Percentiles rank a stretch among this genome's conserved stretches.
Conservation (phyloP, 352 stramenopile genomes). For the Phytopythium sindhum region DNA sequence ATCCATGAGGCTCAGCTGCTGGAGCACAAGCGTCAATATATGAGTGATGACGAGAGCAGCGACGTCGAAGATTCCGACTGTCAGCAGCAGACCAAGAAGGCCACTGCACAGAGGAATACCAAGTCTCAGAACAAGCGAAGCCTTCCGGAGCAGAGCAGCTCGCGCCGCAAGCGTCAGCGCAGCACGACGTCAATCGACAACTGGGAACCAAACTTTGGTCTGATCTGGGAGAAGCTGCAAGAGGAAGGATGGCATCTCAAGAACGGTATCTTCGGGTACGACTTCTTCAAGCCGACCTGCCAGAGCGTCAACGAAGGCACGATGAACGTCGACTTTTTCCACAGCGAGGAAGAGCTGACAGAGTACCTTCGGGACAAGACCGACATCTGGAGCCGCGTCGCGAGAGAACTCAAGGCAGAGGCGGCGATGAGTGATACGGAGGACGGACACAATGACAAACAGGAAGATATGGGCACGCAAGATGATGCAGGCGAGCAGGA, state of each 20-base stretch:
- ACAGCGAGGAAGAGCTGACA: conserved; percentile 29
- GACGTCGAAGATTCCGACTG: conserved; percentile 12
- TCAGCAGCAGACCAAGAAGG: background rate
- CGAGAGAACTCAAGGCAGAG: background rate
- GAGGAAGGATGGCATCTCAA: conserved; percentile 54
- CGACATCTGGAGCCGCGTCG: conserved; percentile 34
- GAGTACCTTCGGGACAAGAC: conserved; percentile 44
- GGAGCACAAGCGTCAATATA: conserved; percentile 28
- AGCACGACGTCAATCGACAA: background rate
- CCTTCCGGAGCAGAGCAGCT: background rate
- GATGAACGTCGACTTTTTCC: conserved; percentile 50
- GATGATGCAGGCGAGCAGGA: background rate
- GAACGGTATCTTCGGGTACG: conserved; percentile 40
- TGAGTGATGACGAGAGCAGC: conserved; percentile 12
- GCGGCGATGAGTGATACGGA: background rate
- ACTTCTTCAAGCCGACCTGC: conserved; percentile 70
- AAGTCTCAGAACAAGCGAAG: background rate
- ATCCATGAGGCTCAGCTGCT: conserved; percentile 36
- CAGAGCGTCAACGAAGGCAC: conserved; percentile 26
- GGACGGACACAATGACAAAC: background rate
- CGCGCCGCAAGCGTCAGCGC: conserved; percentile 5
- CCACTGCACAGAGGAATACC: background rate
- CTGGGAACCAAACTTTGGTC: conserved; percentile 54
- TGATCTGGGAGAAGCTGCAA: conserved; percentile 48
- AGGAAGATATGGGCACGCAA: background rate